A percentile compares a stretch with the other conserved stretches of the same genome.
phyloP scores from a whole-genome alignment of 768 basidiomycete species.

The Suillus brevipes region DNA sequence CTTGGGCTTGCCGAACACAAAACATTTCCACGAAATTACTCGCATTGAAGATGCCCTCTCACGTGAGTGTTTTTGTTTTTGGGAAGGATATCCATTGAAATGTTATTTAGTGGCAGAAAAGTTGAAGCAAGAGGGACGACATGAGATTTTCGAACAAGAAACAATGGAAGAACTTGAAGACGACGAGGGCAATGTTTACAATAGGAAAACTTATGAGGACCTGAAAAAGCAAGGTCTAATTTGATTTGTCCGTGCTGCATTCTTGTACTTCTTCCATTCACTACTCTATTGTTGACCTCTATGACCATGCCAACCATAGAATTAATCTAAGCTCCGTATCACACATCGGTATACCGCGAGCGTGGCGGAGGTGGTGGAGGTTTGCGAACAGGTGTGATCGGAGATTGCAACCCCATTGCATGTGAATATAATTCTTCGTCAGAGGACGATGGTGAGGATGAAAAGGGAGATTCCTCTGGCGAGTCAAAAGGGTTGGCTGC shows the following conservation, averaged over 20 bases:
- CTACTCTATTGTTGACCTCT: conserved; percentile 8
- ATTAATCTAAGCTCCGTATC: conserved; percentile 7
- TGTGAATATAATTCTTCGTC: conserved; percentile 84
- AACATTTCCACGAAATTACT: conserved; percentile 99
- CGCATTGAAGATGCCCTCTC: conserved; percentile 95
- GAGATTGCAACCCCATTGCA: conserved; percentile 68
- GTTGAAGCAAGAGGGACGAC: conserved; percentile 93
- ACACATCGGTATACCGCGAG: conserved; percentile 11
- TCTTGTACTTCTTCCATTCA: conserved; percentile 12
- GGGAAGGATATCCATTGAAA: neutral
- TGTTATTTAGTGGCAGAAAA: conserved; percentile 83
- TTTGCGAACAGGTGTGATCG: conserved; percentile 49
- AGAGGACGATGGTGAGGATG: conserved; percentile 78
- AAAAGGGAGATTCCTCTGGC: conserved; percentile 59
- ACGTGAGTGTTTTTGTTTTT: conserved; percentile 51
- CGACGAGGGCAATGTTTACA: conserved; percentile 98
- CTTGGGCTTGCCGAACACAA: conserved; percentile 94
- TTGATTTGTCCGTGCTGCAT: conserved; percentile 31
- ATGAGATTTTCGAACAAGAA: conserved; percentile 91
- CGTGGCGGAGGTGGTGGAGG: conserved; percentile 28
- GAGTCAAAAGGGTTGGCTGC: conserved; percentile 75
- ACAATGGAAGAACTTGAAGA: conserved; percentile 98
- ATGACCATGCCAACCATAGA: conserved; percentile 5
- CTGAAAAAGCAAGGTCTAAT: conserved; percentile 95
- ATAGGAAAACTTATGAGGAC: conserved; percentile 96